Evolutionary conservation across 2,329 filamentous ascomycete species (phyloP), one percentile per base, ranked within the genome.

Genomic region (Parasarocladium wereldwijsianum): DNA sequence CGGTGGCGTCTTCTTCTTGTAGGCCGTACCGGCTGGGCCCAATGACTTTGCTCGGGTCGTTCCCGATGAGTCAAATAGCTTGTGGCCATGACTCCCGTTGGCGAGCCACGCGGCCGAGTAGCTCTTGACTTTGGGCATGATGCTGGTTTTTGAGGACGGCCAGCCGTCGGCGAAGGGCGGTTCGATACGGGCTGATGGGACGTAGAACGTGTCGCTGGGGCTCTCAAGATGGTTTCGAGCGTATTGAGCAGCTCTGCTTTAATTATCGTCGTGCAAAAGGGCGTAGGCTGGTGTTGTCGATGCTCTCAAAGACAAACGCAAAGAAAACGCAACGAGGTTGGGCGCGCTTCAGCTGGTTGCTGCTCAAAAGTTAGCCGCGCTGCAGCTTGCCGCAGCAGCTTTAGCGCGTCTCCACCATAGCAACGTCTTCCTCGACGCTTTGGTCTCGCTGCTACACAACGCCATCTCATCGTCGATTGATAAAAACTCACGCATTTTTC

Each of bases 81-180:
- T 66, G 50, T 81, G 76, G 37, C 83, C 87, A 13, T 81, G 74
- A 32, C 75, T 75, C 29, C 79, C 77, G 45, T 76, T 70, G 38
- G 76, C 75, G 33, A 98, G 76, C 84, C 86, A 98, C 41, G 75
- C 63, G 33, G 87, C 85, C 45, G 83, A 86, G 55, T 85, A 87
- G 51, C 74, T 75, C 49, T 81, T 76, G 46, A 93, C 73, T 54
- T 79, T 85, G 21, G 84, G 82, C 87, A 94, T 94, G 35, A 48
- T 55, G 41, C 12, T 19, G 18, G 14, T 28, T 18, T 19, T 6
- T 13, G n/a, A n/a, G n/a, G n/a, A n/a, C n/a, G n/a, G 21, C 13
- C 13, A 12, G 25, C 24, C 6, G 9, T 26, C 7, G 8, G 26
- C 29, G 17, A 26, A 33, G 26, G 26, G 26, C 9, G 14, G 33